Percentiles rank a stretch among this genome's conserved stretches.
phyloP scores from a whole-genome alignment of 139 green algal species.

The Tetratostichococcus sp. region DNA sequence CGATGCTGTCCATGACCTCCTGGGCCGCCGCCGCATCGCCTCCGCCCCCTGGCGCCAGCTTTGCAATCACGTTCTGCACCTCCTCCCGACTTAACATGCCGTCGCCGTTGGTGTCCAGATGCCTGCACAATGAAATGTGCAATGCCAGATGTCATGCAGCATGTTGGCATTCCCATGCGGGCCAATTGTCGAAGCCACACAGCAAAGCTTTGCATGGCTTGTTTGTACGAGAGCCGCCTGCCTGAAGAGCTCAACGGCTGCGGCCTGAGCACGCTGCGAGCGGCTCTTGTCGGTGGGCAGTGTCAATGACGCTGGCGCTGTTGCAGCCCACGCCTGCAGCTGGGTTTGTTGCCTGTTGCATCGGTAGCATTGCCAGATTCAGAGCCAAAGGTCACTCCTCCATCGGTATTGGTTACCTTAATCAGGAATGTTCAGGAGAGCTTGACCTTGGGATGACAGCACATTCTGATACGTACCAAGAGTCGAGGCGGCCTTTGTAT shows the following conservation, averaged over 20 bases:
- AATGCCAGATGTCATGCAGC: too few relatives aligned
- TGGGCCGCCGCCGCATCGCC: not conserved
- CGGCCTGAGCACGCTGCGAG: not conserved
- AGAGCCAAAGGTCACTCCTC: not conserved
- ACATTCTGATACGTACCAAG: constrained; percentile 38
- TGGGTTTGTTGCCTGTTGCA: constrained; percentile 12
- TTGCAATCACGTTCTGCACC: constrained; percentile 31
- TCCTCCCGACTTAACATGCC: constrained; percentile 43
- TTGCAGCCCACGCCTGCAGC: constrained; percentile 8
- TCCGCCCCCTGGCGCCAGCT: constrained; percentile 32
- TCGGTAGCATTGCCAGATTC: not conserved
- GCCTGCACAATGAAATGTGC: constrained; percentile 6
- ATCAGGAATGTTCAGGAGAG: too few relatives aligned
- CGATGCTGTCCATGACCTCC: constrained; percentile 9
- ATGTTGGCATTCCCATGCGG: too few relatives aligned
- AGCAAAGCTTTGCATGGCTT: not conserved
- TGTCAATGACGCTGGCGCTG: not conserved
- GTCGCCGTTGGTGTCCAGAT: constrained; percentile 57
- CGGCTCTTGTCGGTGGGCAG: not conserved
- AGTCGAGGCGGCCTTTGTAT: constrained; percentile 86
- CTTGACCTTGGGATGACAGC: too few relatives aligned
- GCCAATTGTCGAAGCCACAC: not conserved
- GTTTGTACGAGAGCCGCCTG: not conserved
- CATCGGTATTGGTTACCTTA: constrained; percentile 7
- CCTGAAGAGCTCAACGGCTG: constrained; percentile 20